Percentiles rank a stretch among this genome's conserved stretches.
phyloP scores from a whole-genome alignment of 768 basidiomycete species.

The Termitomyces sp. region DNA sequence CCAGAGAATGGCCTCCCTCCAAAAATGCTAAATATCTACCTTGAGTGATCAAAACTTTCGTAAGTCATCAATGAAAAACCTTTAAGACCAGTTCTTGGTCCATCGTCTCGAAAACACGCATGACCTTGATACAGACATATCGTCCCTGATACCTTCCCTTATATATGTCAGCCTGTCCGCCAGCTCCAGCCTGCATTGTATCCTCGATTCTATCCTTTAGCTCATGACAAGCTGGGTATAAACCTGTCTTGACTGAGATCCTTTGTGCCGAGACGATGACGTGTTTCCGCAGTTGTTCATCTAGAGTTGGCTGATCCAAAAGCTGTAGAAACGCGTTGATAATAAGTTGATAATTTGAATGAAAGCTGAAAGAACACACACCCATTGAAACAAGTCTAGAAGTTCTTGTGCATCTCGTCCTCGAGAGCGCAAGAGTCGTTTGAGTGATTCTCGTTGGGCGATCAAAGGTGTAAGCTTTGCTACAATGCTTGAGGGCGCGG shows the following conservation, averaged over 20 bases:
- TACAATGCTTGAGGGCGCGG: background rate
- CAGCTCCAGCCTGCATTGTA: background rate
- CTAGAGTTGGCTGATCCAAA: background rate
- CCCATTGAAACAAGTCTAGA: background rate
- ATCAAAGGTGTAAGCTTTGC: background rate
- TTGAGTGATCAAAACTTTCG: no score
- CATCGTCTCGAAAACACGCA: background rate
- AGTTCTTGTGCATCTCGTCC: background rate
- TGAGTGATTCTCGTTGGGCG: background rate
- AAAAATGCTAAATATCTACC: conserved; percentile 1
- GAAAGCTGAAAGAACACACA: background rate
- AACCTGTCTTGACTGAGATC: background rate
- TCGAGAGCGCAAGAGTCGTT: background rate
- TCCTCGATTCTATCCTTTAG: background rate
- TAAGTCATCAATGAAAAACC: background rate
- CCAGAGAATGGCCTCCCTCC: conserved; percentile 14
- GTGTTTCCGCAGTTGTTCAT: background rate
- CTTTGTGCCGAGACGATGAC: background rate
- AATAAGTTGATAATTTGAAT: no score
- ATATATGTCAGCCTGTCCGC: conserved; percentile 4
- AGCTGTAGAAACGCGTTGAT: background rate
- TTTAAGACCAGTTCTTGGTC: conserved; percentile 1
- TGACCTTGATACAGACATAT: conserved; percentile 5
- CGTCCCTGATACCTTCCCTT: background rate
- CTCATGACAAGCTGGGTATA: conserved; percentile 2